Evolutionary conservation across 306 rosid species (phyloP).

Genomic region (Prosopis cineraria): DNA sequence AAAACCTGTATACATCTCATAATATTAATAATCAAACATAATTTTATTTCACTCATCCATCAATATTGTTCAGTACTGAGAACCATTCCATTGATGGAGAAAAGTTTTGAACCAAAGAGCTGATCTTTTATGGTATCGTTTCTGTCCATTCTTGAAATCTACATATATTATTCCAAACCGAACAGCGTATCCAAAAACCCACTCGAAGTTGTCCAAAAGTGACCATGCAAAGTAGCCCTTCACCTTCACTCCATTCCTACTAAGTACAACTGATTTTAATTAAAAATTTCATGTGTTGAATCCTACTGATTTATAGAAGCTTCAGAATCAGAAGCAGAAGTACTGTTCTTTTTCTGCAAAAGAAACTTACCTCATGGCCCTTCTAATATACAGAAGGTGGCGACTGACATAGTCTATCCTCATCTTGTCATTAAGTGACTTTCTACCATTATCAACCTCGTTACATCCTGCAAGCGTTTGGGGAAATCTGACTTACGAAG

Average conservation of each 20-base stretch:
- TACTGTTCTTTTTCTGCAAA: neutral
- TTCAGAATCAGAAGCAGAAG: neutral
- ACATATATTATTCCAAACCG: conserved; percentile 42
- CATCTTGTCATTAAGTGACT: conserved; percentile 28
- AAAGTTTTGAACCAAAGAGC: conserved; percentile 48
- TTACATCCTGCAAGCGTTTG: conserved; percentile 34
- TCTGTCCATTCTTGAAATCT: conserved; percentile 37
- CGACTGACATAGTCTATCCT: conserved; percentile 34
- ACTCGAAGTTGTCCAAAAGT: conserved; percentile 48
- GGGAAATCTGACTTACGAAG: neutral
- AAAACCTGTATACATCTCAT: neutral
- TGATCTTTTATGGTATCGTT: conserved; percentile 44
- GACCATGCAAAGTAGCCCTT: conserved; percentile 59
- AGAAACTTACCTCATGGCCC: conserved; percentile 43
- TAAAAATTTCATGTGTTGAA: neutral
- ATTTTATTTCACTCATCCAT: neutral
- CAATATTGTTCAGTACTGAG: neutral
- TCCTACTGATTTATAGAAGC: neutral
- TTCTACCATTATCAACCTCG: conserved; percentile 38
- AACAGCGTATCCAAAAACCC: conserved; percentile 30
- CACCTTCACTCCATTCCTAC: conserved; percentile 42
- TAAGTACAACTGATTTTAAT: neutral
- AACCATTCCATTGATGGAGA: conserved; percentile 18
- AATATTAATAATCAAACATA: too few species aligned
- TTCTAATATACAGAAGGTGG: conserved; percentile 31